Evolutionary conservation across 2,329 filamentous ascomycete species (phyloP), one percentile per base, ranked within the genome.

Genomic region (Exophiala oligosperma): DNA sequence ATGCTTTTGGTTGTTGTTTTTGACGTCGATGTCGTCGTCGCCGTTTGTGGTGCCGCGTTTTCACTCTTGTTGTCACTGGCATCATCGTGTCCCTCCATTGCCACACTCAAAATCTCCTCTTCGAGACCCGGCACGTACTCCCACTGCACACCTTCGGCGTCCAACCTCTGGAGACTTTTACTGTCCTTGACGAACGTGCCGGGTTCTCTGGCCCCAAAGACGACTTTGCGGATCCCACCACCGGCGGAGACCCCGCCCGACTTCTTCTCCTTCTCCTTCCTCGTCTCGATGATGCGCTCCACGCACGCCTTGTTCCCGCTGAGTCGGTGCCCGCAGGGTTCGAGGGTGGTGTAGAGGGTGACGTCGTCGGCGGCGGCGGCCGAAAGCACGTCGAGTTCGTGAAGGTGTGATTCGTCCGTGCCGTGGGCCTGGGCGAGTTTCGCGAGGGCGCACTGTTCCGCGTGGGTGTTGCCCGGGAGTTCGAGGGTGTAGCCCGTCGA

Each of bases 401-500:
- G 74, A 3, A 91, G 79, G 0, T 74, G 70, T 84, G 82, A 64
- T 89, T 86, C 0, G 79, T 61, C 4, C 73, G 59, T 21, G 63
- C 64, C 62, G 73, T 71, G 40, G 56, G 60, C 49, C 67, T 49
- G 11, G 83, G 74, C 74, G 49, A 73, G 76, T 64, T 99, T 97
- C 49, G 87, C 75, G 56, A 99, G 82, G 70, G 91, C 96, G 73
- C 89, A 93, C 76, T 99, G 92, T 72, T 99, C 94, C 2, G 94
- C 94, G 70, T 99, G 94, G 0, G 94, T 97, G 76, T 99, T 99
- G 43, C 93, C 94, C 0, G 86, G 81, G 3, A 92, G 84, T 74
- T 99, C 93, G 58, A 97, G 82, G 0, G 94, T 97, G 76, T 93
- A 97, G 54, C 94, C 93, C 1, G 90, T 90, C 0, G 89, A 84